Base-by-base conservation (phyloP, 2,329 filamentous ascomycete genomes). In the Aspergillus tamarii region DNA sequence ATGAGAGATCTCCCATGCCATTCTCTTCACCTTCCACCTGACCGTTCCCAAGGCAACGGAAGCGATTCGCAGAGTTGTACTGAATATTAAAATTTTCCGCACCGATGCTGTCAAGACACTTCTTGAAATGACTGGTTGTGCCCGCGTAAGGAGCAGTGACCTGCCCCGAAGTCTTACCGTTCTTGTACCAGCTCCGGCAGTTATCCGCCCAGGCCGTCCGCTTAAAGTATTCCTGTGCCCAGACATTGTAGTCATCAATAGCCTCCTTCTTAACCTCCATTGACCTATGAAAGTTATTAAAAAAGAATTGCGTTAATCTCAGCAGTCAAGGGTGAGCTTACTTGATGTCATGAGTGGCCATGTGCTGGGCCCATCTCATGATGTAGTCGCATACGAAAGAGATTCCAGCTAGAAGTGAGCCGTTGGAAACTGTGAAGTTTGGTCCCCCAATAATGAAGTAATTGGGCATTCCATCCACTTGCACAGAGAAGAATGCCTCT, bases 11-110 rank as follows among this genome's bases (percentile, higher is more conserved):
- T 30, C 69, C 74, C 32, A 39, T 26, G 21, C 75, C 74, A 16
- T 78, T 71, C 69, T 77, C 73, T 66, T 83, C 79, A 62, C 73
- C 74, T 45, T 72, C 71, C 2, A 57, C 66, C 52, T 65, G 34
- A 12, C 69, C 65, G 43, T 72, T 70, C 0, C 69, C 67, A 23
- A 71, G 34, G 39, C 62, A 72, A 0, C 45, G 48, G 54, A 71
- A 72, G 1, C 67, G 60, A 14, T 71, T 72, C 14, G 32, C 52
- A 19, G 62, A 67, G 14, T 61, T 59, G 36, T 71, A 67, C 28
- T 63, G 36, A 23, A 70, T 61, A 14, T 71, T 56, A 50, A 70
- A 74, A 57, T 74, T 66, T 56, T 72, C 70, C 2, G 60, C 62
- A 2, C 70, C 66, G 9, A 71, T 64, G 2, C 61, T 62, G 28